Base-by-base conservation (phyloP, 139 green algal genomes). In the Chlamydomonas incerta region DNA sequence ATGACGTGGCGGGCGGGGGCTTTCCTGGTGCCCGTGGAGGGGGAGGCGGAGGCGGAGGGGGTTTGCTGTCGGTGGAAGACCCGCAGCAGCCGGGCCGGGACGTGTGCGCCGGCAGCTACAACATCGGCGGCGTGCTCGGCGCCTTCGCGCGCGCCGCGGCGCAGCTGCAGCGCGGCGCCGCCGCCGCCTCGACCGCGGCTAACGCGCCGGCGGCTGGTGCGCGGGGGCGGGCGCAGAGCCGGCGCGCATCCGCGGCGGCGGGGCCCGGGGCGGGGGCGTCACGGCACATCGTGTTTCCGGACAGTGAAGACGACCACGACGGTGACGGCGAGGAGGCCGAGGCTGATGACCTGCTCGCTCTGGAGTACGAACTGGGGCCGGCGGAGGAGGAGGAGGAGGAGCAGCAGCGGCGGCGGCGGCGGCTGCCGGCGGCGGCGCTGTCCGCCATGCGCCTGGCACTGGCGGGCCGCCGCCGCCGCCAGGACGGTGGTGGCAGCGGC, bases 21-120 rank as follows among this genome's bases (percentile, higher is more conserved):
- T 5, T 5, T 8, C 6, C 6, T 8, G 41, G 41, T 8, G 41
- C 6, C 41, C 6, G 6, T 50, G 8, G 41, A 50, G 41, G 41
- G 6, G 63, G 17, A 3, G 63, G n/a, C 29, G 63, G 29, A 37
- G 21, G 26, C 68, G 13, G 34, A 3, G 18, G 35, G 14, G 33
- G 35, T 28, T 20, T 83, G 62, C 52, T 81, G 33, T 24, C 60
- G 15, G n/a, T 67, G 21, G 60, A 83, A 20, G 65, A 81, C 74
- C 73, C 75, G 29, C 83, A 88, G 52, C 83, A 81, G 37, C 31
- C 10, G 62, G 47, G 65, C 34, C 66, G 63, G 65, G 75, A 83
- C 74, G 71, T 71, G 1, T 41, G 35, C 26, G 17, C 37, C n/a
- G 65, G 47, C 50, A 71, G 34, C 1, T 82, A 57, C 72, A 67